phyloP scores from a whole-genome alignment of 208 protist genomes.

The Perkinsela sp. region DNA sequence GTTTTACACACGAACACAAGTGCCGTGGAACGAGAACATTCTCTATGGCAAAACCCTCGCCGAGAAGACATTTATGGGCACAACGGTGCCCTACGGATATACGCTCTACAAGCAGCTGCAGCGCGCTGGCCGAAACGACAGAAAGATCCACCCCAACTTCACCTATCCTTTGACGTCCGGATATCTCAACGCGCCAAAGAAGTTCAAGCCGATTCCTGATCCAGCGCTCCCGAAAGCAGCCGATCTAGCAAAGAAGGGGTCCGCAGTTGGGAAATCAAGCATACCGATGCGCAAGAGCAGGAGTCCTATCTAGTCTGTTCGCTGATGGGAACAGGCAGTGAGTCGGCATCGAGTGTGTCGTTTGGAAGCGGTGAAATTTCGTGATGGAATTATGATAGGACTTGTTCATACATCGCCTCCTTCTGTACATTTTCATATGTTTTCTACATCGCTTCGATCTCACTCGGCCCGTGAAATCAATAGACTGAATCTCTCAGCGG shows the following conservation, averaged over 20 bases:
- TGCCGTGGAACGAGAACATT: slow-evolving; percentile 54
- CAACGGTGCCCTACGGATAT: slow-evolving; percentile 41
- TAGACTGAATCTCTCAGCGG: too few relatives aligned
- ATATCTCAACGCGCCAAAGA: slow-evolving; percentile 35
- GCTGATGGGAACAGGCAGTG: too few relatives aligned
- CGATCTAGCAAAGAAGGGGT: not conserved
- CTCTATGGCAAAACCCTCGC: slow-evolving; percentile 63
- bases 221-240: not conserved
- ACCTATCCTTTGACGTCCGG: slow-evolving; percentile 31
- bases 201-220: slow-evolving; percentile 47
- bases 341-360: too few relatives aligned
- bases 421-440: too few relatives aligned
- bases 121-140: slow-evolving; percentile 58
- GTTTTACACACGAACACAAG: slow-evolving; percentile 43
- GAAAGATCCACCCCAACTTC: slow-evolving; percentile 57
- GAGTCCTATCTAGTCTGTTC: too few relatives aligned
- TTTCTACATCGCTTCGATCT: too few relatives aligned
- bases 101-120: slow-evolving; percentile 68
- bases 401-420: too few relatives aligned
- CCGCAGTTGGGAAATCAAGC: not conserved
- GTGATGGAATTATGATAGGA: too few relatives aligned
- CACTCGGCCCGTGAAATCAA: too few relatives aligned
- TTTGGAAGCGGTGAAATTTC: too few relatives aligned
- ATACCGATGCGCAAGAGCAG: not conserved
- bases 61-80: slow-evolving; percentile 53